Evolutionary conservation across 306 rosid genomes (phyloP).

Genomic region (Cicer arietinum): DNA sequence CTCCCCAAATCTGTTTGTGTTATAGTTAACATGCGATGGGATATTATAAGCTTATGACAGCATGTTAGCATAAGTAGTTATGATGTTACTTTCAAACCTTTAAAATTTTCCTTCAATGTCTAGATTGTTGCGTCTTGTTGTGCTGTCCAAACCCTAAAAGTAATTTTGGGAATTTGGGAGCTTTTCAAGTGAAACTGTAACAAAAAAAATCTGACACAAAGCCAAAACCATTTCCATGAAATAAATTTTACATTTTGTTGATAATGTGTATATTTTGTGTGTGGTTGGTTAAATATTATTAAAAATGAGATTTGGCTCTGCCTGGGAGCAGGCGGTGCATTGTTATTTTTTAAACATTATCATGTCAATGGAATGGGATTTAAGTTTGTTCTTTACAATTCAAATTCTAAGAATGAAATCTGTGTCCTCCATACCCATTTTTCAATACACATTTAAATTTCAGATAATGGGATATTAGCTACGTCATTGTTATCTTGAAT

Average conservation of each 20-base stretch:
- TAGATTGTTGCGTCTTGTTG: too few relatives aligned
- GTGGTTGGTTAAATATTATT: background rate
- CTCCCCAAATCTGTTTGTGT: conserved; percentile 18
- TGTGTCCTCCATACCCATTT: background rate
- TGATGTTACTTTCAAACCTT: background rate
- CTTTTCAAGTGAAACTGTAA: too few relatives aligned
- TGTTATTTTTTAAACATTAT: background rate
- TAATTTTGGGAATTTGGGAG: too few relatives aligned
- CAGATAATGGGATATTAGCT: background rate
- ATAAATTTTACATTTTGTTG: too few relatives aligned
- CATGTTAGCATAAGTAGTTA: background rate
- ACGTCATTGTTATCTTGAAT: background rate
- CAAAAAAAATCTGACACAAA: too few relatives aligned
- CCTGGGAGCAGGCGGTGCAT: background rate
- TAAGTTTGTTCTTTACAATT: background rate
- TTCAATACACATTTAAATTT: background rate
- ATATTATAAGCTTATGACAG: background rate
- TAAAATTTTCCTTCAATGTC: too few relatives aligned
- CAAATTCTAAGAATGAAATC: conserved; percentile 6
- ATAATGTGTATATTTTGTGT: too few relatives aligned
- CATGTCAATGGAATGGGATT: background rate
- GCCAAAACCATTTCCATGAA: too few relatives aligned
- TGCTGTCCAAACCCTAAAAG: too few relatives aligned
- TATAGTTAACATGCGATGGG: background rate
- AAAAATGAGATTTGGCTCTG: background rate